phyloP scores from a whole-genome alignment of 1,284 basidiomycete genomes.

The Tetrapyrgos nigripes region DNA sequence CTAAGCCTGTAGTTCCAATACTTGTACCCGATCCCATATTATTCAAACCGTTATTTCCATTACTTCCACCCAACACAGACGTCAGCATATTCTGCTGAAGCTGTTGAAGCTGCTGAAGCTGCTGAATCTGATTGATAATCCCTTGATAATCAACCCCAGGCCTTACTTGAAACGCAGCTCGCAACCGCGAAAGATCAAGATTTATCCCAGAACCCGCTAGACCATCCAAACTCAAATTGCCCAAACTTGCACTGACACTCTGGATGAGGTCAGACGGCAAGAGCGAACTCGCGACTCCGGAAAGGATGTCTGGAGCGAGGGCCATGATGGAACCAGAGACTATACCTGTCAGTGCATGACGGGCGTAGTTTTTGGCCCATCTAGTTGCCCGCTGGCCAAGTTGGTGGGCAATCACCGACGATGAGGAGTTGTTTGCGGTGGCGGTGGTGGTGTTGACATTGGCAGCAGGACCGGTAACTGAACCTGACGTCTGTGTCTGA shows the following conservation, averaged over 20 bases:
- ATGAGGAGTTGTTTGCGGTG: background rate
- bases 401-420: background rate
- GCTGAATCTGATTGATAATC: constrained; percentile 32
- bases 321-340: background rate
- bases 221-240: constrained; percentile 12
- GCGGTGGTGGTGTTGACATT: background rate
- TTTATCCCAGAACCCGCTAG: constrained; percentile 25
- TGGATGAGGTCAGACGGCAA: constrained; percentile 2
- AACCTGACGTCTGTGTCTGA: too few relatives aligned
- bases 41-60: too few relatives aligned
- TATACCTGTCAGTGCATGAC: background rate
- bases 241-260: constrained; percentile 7
- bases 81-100: too few relatives aligned
- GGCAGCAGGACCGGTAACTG: background rate
- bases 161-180: constrained; percentile 33
- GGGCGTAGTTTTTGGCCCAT: constrained; percentile 8
- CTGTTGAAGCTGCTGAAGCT: constrained; percentile 28
- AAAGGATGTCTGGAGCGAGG: constrained; percentile 1
- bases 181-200: constrained; percentile 28
- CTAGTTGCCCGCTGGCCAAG: background rate
- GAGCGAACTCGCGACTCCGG: constrained; percentile 5
- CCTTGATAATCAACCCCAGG: constrained; percentile 37
- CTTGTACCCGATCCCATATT: too few relatives aligned
- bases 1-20: too few relatives aligned
- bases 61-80: too few relatives aligned